These are phyloP conservation scores for Xerocomellus chrysenteron DNA, from an alignment of 768 basidiomycete species.

Conservation along the genomic window DNA sequence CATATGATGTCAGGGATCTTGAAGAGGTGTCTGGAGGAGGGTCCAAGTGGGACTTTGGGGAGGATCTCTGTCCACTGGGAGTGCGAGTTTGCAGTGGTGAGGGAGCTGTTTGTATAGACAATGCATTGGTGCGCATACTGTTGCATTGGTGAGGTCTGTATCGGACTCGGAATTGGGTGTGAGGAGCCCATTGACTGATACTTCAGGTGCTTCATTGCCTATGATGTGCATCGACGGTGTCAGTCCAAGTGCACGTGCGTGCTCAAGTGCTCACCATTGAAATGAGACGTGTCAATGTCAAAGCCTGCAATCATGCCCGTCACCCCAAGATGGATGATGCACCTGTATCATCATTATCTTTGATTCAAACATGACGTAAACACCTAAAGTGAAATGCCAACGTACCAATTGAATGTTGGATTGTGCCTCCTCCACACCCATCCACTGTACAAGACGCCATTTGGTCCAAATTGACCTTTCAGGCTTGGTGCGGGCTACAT, in stretches of 20 bases:
- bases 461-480: constrained; percentile 97
- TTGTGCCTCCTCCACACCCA: constrained; percentile 96
- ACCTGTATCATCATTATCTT: constrained; percentile 49
- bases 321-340: constrained; percentile 84
- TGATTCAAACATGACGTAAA: too few relatives aligned
- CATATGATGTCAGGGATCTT: constrained; percentile 51
- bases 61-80: constrained; percentile 79
- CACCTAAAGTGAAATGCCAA: neutral
- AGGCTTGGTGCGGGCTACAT: constrained; percentile 78
- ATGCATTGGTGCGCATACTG: constrained; percentile 41
- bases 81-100: neutral
- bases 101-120: neutral
- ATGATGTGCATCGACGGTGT: neutral
- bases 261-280: constrained; percentile 59
- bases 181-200: constrained; percentile 65
- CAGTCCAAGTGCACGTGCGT: neutral
- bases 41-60: constrained; percentile 73
- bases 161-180: constrained; percentile 44
- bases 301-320: constrained; percentile 73
- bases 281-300: constrained; percentile 94
- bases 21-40: constrained; percentile 88
- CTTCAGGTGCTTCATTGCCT: constrained; percentile 88
- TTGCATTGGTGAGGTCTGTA: constrained; percentile 42
- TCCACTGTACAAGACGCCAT: constrained; percentile 90
- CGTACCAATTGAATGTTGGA: constrained; percentile 81